These are phyloP conservation scores for Agrostemma githago DNA, from an alignment of 148 eudicot species.

Conservation along the genomic window DNA sequence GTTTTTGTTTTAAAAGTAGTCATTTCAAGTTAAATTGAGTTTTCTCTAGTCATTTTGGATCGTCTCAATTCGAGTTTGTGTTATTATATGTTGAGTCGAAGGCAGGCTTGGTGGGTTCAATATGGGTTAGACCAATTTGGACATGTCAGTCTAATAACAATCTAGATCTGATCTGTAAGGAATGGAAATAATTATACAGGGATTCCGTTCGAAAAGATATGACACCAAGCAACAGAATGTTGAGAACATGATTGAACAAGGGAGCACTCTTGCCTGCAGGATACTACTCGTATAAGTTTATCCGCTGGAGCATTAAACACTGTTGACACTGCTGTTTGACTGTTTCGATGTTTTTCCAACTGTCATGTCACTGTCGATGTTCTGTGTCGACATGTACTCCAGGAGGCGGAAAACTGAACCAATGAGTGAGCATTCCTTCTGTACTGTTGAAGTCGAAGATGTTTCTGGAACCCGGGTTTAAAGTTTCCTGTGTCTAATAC, in stretches of 20 bases:
- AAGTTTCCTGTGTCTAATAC: not conserved
- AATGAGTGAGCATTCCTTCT: not conserved
- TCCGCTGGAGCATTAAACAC: not conserved
- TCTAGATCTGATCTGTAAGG: slow-evolving; percentile 31
- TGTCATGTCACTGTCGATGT: not conserved
- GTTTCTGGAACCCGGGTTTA: not conserved
- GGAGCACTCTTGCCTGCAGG: slow-evolving; percentile 35
- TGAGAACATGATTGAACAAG: slow-evolving; percentile 39
- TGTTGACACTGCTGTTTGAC: not conserved
- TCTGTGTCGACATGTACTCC: not conserved
- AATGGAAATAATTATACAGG: slow-evolving; percentile 17
- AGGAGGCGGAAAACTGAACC: not conserved
- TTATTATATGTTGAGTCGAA: no score
- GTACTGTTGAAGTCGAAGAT: not conserved
- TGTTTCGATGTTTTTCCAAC: no score
- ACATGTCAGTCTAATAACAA: slow-evolving; percentile 22
- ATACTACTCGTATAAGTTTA: no score
- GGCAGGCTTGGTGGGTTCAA: no score
- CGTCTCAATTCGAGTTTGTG: no score
- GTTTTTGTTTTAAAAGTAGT: no score
- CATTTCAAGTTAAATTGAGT: no score
- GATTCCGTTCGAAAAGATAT: slow-evolving; percentile 39
- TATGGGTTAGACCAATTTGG: no score
- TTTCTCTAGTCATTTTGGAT: no score
- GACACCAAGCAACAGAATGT: slow-evolving; percentile 53